Percentiles rank a stretch among this genome's conserved stretches.
phyloP scores from a whole-genome alignment of 352 stramenopile genomes.

The Phytopythium kandeliae region DNA sequence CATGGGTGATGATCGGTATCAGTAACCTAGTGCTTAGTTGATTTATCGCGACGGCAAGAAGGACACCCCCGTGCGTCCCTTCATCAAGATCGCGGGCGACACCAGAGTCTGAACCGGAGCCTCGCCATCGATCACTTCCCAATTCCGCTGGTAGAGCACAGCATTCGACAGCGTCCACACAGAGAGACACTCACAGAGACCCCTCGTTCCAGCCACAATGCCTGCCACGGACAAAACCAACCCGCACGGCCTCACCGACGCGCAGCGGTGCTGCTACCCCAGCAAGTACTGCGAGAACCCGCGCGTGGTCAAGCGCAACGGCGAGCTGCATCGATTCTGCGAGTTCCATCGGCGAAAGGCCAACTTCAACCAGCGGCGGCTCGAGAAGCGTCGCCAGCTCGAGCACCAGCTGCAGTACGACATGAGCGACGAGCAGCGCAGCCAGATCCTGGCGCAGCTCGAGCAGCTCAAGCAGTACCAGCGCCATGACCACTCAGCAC shows the following conservation, averaged over 20 bases:
- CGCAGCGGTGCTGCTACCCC: conserved; percentile 22
- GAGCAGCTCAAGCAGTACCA: conserved; percentile 12
- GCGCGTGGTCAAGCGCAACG: conserved; percentile 34
- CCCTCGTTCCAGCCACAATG: not conserved
- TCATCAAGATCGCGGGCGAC: too few species aligned
- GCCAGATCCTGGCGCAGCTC: conserved; percentile 5
- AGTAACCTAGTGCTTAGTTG: too few species aligned
- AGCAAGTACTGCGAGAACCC: conserved; percentile 34
- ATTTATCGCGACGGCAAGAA: too few species aligned
- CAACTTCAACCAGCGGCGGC: conserved; percentile 35
- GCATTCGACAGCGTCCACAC: not conserved
- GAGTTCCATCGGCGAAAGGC: conserved; percentile 28
- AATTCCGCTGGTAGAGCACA: not conserved
- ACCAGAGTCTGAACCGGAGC: not conserved
- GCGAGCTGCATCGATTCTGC: conserved; percentile 30
- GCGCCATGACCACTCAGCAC: not conserved
- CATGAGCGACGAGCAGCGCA: conserved; percentile 8
- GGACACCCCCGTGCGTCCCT: too few species aligned
- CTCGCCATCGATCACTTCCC: not conserved
- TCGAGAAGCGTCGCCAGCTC: conserved; percentile 21
- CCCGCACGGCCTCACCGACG: not conserved
- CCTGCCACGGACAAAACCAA: not conserved
- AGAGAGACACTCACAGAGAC: not conserved
- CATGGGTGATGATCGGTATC: too few species aligned
- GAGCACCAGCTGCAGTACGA: conserved; percentile 8